These are phyloP conservation scores for Pleurotus djamor DNA, from an alignment of 768 basidiomycete genomes.

Conservation along the genomic window DNA sequence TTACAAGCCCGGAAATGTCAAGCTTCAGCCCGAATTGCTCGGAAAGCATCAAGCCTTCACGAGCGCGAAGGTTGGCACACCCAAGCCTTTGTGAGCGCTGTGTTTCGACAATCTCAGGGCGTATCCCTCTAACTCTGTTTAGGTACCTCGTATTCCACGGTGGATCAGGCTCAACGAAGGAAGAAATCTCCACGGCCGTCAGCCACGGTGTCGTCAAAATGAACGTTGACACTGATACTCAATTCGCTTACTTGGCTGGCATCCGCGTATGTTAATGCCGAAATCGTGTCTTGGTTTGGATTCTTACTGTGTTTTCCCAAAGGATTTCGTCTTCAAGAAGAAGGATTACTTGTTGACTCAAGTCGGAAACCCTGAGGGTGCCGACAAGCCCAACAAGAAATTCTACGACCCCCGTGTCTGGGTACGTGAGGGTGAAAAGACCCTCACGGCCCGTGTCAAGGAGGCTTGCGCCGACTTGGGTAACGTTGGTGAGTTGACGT, in stretches of 20 bases:
- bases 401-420: slow-evolving; percentile 96
- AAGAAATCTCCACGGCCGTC: slow-evolving; percentile 94
- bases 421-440: slow-evolving; percentile 99
- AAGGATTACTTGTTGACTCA: slow-evolving; percentile 86
- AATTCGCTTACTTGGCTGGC: slow-evolving; percentile 87
- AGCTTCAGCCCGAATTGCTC: slow-evolving; percentile 87
- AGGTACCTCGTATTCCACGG: slow-evolving; percentile 99
- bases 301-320: slow-evolving; percentile 1
- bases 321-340: slow-evolving; percentile 88
- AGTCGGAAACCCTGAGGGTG: slow-evolving; percentile 96
- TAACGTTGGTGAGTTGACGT: slow-evolving; percentile 34
- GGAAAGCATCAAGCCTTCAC: slow-evolving; percentile 86
- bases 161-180: slow-evolving; percentile 95
- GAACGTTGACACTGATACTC: slow-evolving; percentile 97
- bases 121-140: not conserved
- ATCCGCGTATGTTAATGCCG: slow-evolving; percentile 54
- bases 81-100: slow-evolving; percentile 72
- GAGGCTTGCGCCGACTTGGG: slow-evolving; percentile 92
- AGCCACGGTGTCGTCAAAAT: slow-evolving; percentile 95
- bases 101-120: not conserved
- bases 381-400: slow-evolving; percentile 99
- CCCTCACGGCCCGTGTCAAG: slow-evolving; percentile 81
- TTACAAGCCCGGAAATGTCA: slow-evolving; percentile 98
- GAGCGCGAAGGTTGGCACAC: slow-evolving; percentile 60
- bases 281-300: not conserved